phyloP scores from a whole-genome alignment of 2,329 filamentous ascomycete species.

The Penicillium paneum region DNA sequence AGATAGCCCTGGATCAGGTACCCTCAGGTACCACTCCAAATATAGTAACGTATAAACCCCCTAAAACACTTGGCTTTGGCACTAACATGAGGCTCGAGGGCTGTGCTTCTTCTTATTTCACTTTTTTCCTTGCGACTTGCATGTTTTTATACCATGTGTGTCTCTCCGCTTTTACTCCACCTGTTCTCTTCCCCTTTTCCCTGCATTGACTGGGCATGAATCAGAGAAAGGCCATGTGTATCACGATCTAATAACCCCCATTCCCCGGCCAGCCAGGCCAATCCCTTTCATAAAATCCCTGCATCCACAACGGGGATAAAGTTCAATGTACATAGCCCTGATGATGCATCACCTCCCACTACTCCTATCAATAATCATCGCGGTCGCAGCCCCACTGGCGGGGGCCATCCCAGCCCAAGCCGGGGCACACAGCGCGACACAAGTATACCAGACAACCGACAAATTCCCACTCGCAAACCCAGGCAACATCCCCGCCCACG shows the following conservation, averaged over 20 bases:
- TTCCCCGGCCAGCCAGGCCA: not conserved
- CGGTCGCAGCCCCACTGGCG: not conserved
- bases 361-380: slow-evolving; percentile 1
- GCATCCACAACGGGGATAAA: not conserved
- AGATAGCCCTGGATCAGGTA: not conserved
- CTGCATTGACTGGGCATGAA: not conserved
- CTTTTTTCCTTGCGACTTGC: not conserved
- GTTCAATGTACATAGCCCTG: slow-evolving; percentile 1
- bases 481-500: slow-evolving; percentile 31
- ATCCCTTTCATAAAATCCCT: not conserved
- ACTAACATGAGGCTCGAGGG: slow-evolving; percentile 9
- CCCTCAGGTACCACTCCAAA: slow-evolving; percentile 2
- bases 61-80: slow-evolving; percentile 20
- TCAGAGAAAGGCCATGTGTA: not conserved
- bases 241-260: not conserved
- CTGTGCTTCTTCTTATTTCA: not conserved
- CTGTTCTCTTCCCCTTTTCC: not conserved
- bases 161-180: not conserved
- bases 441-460: slow-evolving; percentile 27
- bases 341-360: not conserved
- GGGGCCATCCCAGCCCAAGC: slow-evolving; percentile 1
- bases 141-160: slow-evolving; percentile 5
- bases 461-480: slow-evolving; percentile 27
- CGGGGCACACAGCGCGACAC: not conserved
- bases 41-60: slow-evolving; percentile 2